Evolutionary conservation across 805 yeast species (phyloP), one percentile per base, ranked within the genome.

Genomic region (Candida tallmaniae): DNA sequence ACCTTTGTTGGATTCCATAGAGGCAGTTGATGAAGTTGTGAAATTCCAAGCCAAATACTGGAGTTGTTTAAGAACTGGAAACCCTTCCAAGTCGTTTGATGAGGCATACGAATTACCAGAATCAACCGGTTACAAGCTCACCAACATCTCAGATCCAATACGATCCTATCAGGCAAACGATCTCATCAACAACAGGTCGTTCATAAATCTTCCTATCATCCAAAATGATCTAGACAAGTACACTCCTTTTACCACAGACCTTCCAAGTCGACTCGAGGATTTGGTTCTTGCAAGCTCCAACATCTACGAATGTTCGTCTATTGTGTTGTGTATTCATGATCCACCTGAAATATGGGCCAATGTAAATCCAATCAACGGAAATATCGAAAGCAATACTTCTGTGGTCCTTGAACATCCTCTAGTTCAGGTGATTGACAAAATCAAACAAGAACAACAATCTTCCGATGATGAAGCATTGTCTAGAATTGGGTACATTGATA

Each of bases 261-360:
- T 61, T 18, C 76, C 83, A 2, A 46, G 66, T 4, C 74, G 73
- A 23, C 65, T 70, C 48, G 83, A 74, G 36, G 84, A 75, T 53
- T 80, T 75, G 46, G 76, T 81, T 9, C 52, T 86, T 30, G 80
- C 89, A n/a, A 73, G 89, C 10, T 80, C 86, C 8, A 72, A 76
- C 36, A 72, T 89, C 17, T 76, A 76, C 53, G 73, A 74, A 9
- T 62, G 79, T 24, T 72, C 76, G n/a, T 75, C 82, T 5, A 58
- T 89, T 5, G 62, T 88, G 7, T 63, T 90, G 6, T 55, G 85
- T 5, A 76, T 89, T 13, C 97, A 89, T 57, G 97, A 89, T 50
- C 86, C 97, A 3, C 85, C 96, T 5, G 89, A 87, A 39, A 72
- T 93, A 5, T 88, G 96, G 95, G 95, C 94, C 2, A 77, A 80